A percentile compares a stretch with the other conserved stretches of the same genome.
phyloP scores from a whole-genome alignment of 2,329 filamentous ascomycete genomes.

The Verticillium dahliae region DNA sequence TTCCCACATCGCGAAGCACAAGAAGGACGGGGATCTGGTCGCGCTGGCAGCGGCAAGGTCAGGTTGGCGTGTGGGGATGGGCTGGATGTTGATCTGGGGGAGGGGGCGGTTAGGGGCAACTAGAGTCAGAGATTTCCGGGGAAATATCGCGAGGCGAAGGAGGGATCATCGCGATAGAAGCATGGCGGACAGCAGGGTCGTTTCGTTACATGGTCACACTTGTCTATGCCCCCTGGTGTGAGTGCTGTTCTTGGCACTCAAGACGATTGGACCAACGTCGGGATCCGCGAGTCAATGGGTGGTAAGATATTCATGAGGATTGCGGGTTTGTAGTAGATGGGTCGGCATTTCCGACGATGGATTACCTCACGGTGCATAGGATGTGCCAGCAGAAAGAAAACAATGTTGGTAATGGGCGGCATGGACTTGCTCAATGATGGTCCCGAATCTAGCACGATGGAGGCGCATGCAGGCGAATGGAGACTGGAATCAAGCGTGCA shows the following conservation, averaged over 20 bases:
- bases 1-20: background rate
- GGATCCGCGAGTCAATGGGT: background rate
- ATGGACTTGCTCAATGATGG: background rate
- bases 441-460: background rate
- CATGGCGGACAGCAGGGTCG: background rate
- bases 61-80: background rate
- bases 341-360: background rate
- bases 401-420: background rate
- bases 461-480: background rate
- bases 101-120: background rate
- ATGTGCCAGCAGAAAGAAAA: background rate
- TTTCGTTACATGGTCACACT: background rate
- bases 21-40: background rate
- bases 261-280: background rate
- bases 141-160: background rate
- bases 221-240: background rate
- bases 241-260: background rate
- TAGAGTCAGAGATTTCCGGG: background rate
- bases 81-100: background rate
- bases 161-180: background rate
- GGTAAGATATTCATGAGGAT: background rate
- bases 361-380: background rate
- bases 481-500: background rate
- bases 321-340: background rate
- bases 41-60: background rate